Evolutionary conservation across 2,329 filamentous ascomycete genomes (phyloP).

Genomic region (Dichotomopilus funicola): DNA sequence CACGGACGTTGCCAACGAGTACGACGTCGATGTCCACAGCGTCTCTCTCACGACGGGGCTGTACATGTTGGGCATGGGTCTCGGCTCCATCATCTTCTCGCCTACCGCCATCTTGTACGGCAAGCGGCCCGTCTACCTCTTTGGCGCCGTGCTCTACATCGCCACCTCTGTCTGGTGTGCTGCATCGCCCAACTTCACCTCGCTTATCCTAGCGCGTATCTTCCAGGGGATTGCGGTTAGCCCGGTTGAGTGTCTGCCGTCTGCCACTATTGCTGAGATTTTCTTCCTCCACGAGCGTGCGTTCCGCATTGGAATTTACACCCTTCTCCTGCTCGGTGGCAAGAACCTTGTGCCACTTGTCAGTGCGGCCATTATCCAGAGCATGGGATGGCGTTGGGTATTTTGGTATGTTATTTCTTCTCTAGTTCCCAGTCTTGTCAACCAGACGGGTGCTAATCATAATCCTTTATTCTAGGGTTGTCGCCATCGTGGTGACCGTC

Average conservation of each 20-base stretch:
- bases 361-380: conserved; percentile 76
- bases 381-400: conserved; percentile 79
- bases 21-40: conserved; percentile 59
- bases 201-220: conserved; percentile 72
- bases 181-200: conserved; percentile 70
- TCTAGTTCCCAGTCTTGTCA: neutral
- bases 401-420: conserved; percentile 57
- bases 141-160: conserved; percentile 70
- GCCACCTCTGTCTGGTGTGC: conserved; percentile 77
- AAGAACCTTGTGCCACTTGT: conserved; percentile 87
- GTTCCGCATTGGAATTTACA: conserved; percentile 90
- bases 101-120: conserved; percentile 88
- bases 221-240: conserved; percentile 85
- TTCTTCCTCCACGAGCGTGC: conserved; percentile 93
- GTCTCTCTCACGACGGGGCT: conserved; percentile 85
- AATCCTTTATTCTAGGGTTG: conserved; percentile 49
- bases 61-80: conserved; percentile 87
- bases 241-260: conserved; percentile 86
- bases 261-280: conserved; percentile 90
- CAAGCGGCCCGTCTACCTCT: conserved; percentile 84
- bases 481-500: conserved; percentile 71
- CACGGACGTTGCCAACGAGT: conserved; percentile 63
- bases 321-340: conserved; percentile 76
- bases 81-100: conserved; percentile 77
- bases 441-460: neutral